A percentile compares a stretch with the other conserved stretches of the same genome.
phyloP scores from a whole-genome alignment of 1,139 yeast species.

The Lodderomyces elongisporus region DNA sequence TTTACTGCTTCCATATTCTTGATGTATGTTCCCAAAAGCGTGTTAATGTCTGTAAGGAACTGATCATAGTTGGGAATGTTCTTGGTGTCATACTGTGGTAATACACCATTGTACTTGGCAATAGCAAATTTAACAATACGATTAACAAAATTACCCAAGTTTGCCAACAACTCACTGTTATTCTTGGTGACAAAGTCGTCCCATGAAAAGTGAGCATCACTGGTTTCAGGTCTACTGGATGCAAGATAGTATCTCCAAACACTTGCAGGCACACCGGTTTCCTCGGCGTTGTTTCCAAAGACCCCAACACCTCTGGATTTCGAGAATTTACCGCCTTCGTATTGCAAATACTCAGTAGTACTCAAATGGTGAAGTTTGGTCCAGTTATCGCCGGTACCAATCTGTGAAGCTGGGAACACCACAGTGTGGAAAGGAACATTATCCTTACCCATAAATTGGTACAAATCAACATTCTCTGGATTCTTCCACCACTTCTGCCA shows the following conservation, averaged over 20 bases:
- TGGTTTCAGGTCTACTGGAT: conserved; percentile 87
- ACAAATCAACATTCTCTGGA: conserved; percentile 76
- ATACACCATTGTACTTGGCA: conserved; percentile 88
- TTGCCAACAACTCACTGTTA: conserved; percentile 88
- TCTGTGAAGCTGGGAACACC: conserved; percentile 87
- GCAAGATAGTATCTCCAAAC: conserved; percentile 98
- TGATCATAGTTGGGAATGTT: conserved; percentile 46
- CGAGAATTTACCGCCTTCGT: conserved; percentile 96
- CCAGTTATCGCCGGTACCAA: conserved; percentile 88
- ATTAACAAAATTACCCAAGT: conserved; percentile 94
- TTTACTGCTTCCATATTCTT: conserved; percentile 74
- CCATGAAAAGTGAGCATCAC: conserved; percentile 98
- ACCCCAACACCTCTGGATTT: conserved; percentile 97
- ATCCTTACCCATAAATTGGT: conserved; percentile 99
- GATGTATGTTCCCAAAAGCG: conserved; percentile 55
- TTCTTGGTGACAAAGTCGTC: conserved; percentile 89
- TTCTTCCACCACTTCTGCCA: conserved; percentile 86
- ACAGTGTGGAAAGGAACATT: conserved; percentile 98
- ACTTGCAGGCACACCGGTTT: conserved; percentile 82
- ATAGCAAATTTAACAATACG: conserved; percentile 84
- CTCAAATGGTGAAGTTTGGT: conserved; percentile 85
- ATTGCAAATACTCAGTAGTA: conserved; percentile 94
- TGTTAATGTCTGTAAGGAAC: conserved; percentile 56
- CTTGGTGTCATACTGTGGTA: conserved; percentile 56
- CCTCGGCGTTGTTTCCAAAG: conserved; percentile 95